Percentiles rank a stretch among this genome's conserved stretches.
These are phyloP conservation scores for Trypanosoma mega DNA, from an alignment of 208 protist species.

Conservation along the genomic window DNA sequence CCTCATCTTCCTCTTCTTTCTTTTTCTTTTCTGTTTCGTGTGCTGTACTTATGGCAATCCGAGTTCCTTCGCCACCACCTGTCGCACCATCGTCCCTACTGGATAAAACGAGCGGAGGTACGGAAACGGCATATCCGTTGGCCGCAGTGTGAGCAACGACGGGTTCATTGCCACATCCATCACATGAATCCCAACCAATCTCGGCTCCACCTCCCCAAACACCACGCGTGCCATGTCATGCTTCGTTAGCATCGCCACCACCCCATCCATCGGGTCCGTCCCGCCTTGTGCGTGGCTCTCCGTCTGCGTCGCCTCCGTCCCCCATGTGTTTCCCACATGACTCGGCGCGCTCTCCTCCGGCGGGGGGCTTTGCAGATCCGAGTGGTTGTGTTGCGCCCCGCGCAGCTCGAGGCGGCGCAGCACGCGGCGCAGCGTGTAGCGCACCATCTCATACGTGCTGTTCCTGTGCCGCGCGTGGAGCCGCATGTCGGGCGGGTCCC, in stretches of 20 bases:
- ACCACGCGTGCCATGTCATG: slow-evolving; percentile 22
- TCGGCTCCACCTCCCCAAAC: slow-evolving; percentile 43
- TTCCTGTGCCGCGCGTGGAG: slow-evolving; percentile 1
- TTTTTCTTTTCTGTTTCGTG: slow-evolving; percentile 14
- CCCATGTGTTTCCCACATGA: too few species aligned
- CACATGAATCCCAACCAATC: slow-evolving; percentile 33
- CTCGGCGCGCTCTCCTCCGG: too few species aligned
- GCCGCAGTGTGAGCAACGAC: slow-evolving; percentile 24
- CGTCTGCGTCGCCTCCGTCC: too few species aligned
- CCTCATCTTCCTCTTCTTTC: slow-evolving; percentile 5
- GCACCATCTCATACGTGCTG: slow-evolving; percentile 20
- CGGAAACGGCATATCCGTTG: slow-evolving; percentile 6
- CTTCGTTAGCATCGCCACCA: neutral
- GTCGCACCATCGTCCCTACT: neutral
- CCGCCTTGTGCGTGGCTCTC: neutral
- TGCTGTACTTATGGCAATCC: neutral
- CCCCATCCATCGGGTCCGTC: neutral
- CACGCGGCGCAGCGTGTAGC: slow-evolving; percentile 7
- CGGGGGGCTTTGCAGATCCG: slow-evolving; percentile 15
- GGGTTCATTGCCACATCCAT: slow-evolving; percentile 52
- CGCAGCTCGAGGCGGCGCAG: slow-evolving; percentile 4
- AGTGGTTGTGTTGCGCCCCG: slow-evolving; percentile 10
- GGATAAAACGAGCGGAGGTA: slow-evolving; percentile 19
- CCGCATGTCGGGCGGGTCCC: slow-evolving; percentile 9
- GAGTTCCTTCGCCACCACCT: neutral